Evolutionary conservation across 768 basidiomycete genomes (phyloP), one percentile per base, ranked within the genome.

Genomic region (Hemileccinum impolitum): DNA sequence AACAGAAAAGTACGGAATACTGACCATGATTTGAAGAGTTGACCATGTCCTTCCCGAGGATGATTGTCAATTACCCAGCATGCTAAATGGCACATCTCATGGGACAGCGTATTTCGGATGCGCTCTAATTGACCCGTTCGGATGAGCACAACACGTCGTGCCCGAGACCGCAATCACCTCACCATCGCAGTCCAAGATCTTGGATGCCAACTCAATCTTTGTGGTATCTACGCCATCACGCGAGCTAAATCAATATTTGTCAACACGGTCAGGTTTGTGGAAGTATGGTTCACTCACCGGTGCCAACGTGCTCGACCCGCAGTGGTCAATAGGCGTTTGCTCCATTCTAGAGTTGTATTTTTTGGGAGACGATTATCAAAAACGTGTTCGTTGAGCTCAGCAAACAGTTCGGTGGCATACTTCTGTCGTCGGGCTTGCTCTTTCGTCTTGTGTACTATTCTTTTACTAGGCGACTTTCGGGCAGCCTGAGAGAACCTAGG

Each of bases 51-150:
- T 63, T 90, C 88, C 50, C 80, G 80, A 4, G 83, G 77, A 10
- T 81, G 75, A 15, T 76, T 70, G 61, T 86, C 80, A 47, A 94
- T 88, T 19, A 89, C 71, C 91, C 91, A 94, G 48, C 80, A 80
- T 3, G 92, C 92, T 30, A 94, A 67, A 70, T 94, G 92, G 58
- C 91, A 94, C 90, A 94, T 92, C 65, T 94, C 92, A 57, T 94
- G 92, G 26, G 88, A 82, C 12, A 94, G 69, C 1, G 91, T 94
- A 59, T 86, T 84, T 31, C 85, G 75, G 42, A 94, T 85, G 34
- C 90, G 80, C 46, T 89, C 91, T 93, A 50, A 28, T 48, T n/a
- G 3, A 34, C 36, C 9, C 23, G 34, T 40, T 21, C 34, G 21
- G 14, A 12, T 44, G 39, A 38, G 18, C 14, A 12, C 7, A n/a